phyloP scores from a whole-genome alignment of 176 grass and related monocot genomes.

The Carex scoparia region DNA sequence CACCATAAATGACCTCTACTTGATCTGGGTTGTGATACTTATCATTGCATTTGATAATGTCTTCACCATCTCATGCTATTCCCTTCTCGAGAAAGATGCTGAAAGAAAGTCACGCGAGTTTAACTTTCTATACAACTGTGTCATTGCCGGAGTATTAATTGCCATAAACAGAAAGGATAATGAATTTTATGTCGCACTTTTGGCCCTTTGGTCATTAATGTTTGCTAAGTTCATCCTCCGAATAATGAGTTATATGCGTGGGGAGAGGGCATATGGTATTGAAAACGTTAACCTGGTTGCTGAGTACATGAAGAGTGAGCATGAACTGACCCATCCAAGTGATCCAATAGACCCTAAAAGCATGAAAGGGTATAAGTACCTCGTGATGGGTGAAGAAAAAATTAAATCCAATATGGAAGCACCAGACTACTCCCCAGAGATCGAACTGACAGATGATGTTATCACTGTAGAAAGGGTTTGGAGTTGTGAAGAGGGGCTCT shows the following conservation, averaged over 20 bases:
- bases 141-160: background rate
- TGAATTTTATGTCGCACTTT: slow-evolving; percentile 21
- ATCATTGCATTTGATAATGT: background rate
- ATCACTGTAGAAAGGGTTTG: slow-evolving; percentile 37
- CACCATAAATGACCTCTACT: background rate
- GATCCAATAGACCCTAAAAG: background rate
- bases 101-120: background rate
- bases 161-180: too few species aligned
- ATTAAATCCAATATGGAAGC: background rate
- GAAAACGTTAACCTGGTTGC: slow-evolving; percentile 25
- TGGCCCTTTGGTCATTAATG: slow-evolving; percentile 33
- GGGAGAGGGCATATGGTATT: slow-evolving; percentile 18
- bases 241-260: slow-evolving; percentile 22
- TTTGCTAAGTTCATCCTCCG: slow-evolving; percentile 29
- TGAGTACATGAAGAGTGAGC: slow-evolving; percentile 41
- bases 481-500: background rate
- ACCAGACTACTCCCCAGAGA: background rate
- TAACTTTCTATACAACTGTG: background rate
- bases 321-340: background rate
- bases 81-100: background rate
- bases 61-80: background rate
- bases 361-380: slow-evolving; percentile 31
- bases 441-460: background rate
- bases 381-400: slow-evolving; percentile 28
- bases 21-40: background rate